A percentile compares a stretch with the other conserved stretches of the same genome.
Conservation (phyloP, 495 filamentous ascomycete genomes). For the Penicillium herquei region DNA sequence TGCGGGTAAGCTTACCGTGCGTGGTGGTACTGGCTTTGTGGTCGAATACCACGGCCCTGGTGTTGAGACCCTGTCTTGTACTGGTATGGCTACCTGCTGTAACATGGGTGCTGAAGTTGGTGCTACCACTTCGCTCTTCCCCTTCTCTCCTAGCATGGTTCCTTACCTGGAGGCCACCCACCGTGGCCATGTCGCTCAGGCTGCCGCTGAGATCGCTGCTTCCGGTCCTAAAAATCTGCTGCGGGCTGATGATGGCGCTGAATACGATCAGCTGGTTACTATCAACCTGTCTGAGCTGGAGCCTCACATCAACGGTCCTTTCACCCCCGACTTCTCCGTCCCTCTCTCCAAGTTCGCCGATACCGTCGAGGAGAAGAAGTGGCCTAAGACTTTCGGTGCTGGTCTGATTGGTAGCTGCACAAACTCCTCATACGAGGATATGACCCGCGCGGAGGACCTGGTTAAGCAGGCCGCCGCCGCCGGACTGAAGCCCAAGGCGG, state of each 20-base stretch:
- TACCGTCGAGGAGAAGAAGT: conserved; percentile 76
- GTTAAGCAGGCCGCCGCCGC: conserved; percentile 86
- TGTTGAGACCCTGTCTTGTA: conserved; percentile 83
- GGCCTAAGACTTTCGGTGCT: conserved; percentile 87
- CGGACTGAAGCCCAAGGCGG: conserved; percentile 80
- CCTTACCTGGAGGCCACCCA: conserved; percentile 83
- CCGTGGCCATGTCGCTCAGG: conserved; percentile 66
- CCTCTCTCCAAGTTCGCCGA: conserved; percentile 85
- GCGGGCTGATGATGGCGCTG: conserved; percentile 70
- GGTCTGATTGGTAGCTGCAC: conserved; percentile 97
- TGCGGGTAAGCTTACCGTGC: conserved; percentile 86
- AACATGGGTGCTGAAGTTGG: conserved; percentile 96
- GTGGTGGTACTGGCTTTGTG: conserved; percentile 91
- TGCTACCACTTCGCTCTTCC: conserved; percentile 94
- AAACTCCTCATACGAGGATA: conserved; percentile 97
- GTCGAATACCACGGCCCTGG: conserved; percentile 93
- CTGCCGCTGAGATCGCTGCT: conserved; percentile 39
- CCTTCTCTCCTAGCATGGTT: conserved; percentile 66
- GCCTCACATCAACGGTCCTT: conserved; percentile 96
- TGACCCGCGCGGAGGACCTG: conserved; percentile 89
- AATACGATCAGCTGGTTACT: conserved; percentile 89
- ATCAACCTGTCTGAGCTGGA: conserved; percentile 89
- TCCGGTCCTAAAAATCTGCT: conserved; percentile 56
- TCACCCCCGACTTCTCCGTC: conserved; percentile 92
- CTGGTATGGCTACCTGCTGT: conserved; percentile 87